phyloP scores from a whole-genome alignment of 2,329 filamentous ascomycete species.

The Fusarium mexicanum region DNA sequence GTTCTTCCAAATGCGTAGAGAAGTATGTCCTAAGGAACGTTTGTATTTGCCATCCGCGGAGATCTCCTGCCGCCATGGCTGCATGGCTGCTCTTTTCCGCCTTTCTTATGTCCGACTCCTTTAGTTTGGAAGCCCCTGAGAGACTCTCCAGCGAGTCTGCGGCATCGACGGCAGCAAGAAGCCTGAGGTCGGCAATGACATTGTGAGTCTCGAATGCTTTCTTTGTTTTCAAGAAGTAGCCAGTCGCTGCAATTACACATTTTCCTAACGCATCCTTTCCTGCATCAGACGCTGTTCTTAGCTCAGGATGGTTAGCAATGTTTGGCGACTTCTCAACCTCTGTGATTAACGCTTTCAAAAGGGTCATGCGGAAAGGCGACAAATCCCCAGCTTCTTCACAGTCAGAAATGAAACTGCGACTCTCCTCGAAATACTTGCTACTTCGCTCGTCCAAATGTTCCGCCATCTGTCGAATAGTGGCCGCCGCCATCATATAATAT shows the following conservation, averaged over 20 bases:
- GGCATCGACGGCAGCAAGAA: slow-evolving; percentile 50
- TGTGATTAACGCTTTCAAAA: slow-evolving; percentile 49
- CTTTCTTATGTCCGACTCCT: slow-evolving; percentile 47
- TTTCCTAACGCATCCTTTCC: slow-evolving; percentile 44
- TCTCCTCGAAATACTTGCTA: slow-evolving; percentile 50
- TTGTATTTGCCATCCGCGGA: slow-evolving; percentile 58
- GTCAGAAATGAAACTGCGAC: slow-evolving; percentile 40
- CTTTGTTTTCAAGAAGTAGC: slow-evolving; percentile 45
- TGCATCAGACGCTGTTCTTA: slow-evolving; percentile 37
- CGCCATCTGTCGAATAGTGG: slow-evolving; percentile 55
- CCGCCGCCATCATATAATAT: slow-evolving; percentile 46
- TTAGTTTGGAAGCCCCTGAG: slow-evolving; percentile 36
- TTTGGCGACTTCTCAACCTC: slow-evolving; percentile 44
- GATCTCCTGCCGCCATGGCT: slow-evolving; percentile 48
- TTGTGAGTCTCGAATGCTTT: slow-evolving; percentile 42
- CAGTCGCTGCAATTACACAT: slow-evolving; percentile 40
- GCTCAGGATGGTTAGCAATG: slow-evolving; percentile 36
- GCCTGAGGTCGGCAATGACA: slow-evolving; percentile 36
- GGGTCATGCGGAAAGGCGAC: slow-evolving; percentile 48
- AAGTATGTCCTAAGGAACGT: slow-evolving; percentile 55
- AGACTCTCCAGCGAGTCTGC: slow-evolving; percentile 38
- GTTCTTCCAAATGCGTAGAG: slow-evolving; percentile 43
- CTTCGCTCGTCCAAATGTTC: slow-evolving; percentile 56
- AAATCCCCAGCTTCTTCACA: slow-evolving; percentile 37
- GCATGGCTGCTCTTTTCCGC: slow-evolving; percentile 49